Conservation (phyloP, 2,329 filamentous ascomycete genomes). For the Arthrobotrys pseudoclavata region DNA sequence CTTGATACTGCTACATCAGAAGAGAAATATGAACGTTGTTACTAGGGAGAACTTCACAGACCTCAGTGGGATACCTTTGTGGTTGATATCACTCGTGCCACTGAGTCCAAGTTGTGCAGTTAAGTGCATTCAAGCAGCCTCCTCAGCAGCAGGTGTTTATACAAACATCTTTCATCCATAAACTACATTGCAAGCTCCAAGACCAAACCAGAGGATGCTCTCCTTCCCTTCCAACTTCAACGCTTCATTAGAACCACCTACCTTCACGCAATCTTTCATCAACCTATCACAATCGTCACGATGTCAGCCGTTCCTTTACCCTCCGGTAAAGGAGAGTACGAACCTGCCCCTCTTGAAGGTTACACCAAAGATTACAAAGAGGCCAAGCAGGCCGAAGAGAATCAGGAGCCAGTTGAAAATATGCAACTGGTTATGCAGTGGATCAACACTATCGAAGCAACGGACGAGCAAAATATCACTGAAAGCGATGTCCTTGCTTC, state of each 20-base stretch:
- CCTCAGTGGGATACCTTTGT: no score
- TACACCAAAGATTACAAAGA: conserved; percentile 24
- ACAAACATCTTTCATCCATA: not conserved
- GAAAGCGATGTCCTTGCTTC: conserved; percentile 38
- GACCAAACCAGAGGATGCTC: not conserved
- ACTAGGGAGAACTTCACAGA: no score
- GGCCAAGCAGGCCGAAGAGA: not conserved
- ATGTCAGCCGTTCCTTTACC: not conserved
- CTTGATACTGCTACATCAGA: no score
- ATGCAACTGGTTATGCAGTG: conserved; percentile 31
- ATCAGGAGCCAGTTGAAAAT: conserved; percentile 16
- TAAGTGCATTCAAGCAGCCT: no score
- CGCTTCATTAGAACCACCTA: not conserved
- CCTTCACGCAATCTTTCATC: not conserved
- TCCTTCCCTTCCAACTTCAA: not conserved
- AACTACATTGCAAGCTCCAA: not conserved
- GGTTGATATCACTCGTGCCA: no score
- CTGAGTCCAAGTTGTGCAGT: no score
- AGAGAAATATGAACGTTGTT: no score
- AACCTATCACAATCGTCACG: conserved; percentile 1
- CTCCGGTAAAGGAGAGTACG: not conserved
- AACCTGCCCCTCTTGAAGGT: not conserved
- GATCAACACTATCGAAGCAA: conserved; percentile 32
- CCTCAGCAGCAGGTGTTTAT: no score
- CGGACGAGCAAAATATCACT: conserved; percentile 21